Percentiles rank a stretch among this genome's conserved stretches.
Conservation (phyloP, 169 alveolate genomes). For the Prorocentrum cordatum region DNA sequence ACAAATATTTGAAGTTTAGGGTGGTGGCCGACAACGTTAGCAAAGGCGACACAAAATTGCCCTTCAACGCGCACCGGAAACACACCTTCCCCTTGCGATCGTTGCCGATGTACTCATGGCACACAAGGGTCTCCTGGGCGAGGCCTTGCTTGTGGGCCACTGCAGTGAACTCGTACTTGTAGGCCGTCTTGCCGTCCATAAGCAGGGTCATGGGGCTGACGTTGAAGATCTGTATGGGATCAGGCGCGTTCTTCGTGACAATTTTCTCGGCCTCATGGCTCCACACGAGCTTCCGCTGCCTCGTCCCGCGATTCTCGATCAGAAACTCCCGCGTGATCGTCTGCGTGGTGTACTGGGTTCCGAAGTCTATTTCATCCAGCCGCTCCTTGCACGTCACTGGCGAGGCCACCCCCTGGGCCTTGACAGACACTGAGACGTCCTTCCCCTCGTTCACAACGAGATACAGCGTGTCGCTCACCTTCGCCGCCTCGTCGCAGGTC, state of each 20-base stretch:
- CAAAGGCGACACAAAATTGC: conserved; percentile 38
- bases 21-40: conserved; percentile 13
- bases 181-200: too few relatives aligned
- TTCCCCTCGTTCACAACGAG: conserved; percentile 86
- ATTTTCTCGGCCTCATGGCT: conserved; percentile 68
- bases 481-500: conserved; percentile 85
- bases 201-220: too few relatives aligned
- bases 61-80: conserved; percentile 22
- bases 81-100: conserved; percentile 71
- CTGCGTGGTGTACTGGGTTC: conserved; percentile 82
- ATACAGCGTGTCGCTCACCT: conserved; percentile 81
- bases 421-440: conserved; percentile 79
- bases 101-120: too few relatives aligned
- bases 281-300: conserved; percentile 83
- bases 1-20: conserved; percentile 1
- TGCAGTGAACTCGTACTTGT: too few relatives aligned
- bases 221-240: too few relatives aligned
- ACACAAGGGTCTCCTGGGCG: too few relatives aligned
- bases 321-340: conserved; percentile 79
- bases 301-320: conserved; percentile 87
- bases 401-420: conserved; percentile 81
- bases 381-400: conserved; percentile 82
- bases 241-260: neutral
- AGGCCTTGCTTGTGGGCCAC: too few relatives aligned
- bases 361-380: conserved; percentile 80